Evolutionary conservation across 768 basidiomycete species (phyloP).

Genomic region (Neoboletus subvelutipes): DNA sequence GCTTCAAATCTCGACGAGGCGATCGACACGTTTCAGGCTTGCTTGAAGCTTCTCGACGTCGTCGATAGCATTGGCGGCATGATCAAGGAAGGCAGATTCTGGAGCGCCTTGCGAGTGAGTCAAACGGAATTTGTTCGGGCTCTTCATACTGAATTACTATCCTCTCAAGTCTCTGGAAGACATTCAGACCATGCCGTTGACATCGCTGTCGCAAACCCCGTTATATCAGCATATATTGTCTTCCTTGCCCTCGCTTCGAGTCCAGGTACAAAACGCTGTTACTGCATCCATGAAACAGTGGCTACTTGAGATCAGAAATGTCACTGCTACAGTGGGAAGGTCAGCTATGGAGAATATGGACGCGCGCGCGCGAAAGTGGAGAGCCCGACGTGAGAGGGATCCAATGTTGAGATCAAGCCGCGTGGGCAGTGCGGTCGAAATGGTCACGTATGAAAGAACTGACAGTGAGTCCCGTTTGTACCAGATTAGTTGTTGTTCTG

Average conservation of each 20-base stretch:
- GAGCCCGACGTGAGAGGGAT: conserved; percentile 79
- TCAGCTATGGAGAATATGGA: conserved; percentile 93
- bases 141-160: conserved; percentile 32
- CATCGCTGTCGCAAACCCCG: conserved; percentile 87
- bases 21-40: conserved; percentile 93
- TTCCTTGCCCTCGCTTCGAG: conserved; percentile 85
- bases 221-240: conserved; percentile 90
- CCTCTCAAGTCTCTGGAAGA: conserved; percentile 85
- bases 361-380: conserved; percentile 77
- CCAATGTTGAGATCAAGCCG: conserved; percentile 70
- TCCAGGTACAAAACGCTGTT: conserved; percentile 89
- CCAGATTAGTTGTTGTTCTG: conserved; percentile 5
- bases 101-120: conserved; percentile 93
- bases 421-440: conserved; percentile 90
- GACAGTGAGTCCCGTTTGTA: conserved; percentile 65
- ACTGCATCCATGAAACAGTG: conserved; percentile 96
- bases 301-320: conserved; percentile 91
- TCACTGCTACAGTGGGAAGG: conserved; percentile 80
- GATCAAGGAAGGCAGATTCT: conserved; percentile 92
- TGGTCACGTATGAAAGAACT: conserved; percentile 89
- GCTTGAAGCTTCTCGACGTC: conserved; percentile 88
- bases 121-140: neutral
- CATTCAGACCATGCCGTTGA: conserved; percentile 86
- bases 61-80: conserved; percentile 90
- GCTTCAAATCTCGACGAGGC: conserved; percentile 94